Evolutionary conservation across 306 rosid genomes (phyloP).

Genomic region (Mimosa pudica): DNA sequence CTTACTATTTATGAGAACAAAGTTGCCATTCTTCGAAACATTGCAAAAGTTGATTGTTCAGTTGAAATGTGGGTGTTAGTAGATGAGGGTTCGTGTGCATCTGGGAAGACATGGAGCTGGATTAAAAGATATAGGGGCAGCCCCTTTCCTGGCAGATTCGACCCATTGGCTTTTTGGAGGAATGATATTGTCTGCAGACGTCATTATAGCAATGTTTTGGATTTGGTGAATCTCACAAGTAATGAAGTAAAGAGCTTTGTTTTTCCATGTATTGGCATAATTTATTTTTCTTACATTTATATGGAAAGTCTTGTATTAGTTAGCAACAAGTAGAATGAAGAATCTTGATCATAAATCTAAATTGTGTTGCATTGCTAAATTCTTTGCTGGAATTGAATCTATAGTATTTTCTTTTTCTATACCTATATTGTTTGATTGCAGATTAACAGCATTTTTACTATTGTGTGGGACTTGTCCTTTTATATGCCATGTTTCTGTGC

Average conservation of each 20-base stretch:
- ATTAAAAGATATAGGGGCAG: background rate
- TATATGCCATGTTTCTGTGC: too few species aligned
- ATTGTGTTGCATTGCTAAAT: background rate
- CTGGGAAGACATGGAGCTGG: background rate
- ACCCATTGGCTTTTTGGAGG: background rate
- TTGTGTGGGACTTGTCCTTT: too few species aligned
- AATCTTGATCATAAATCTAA: background rate
- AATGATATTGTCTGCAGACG: background rate
- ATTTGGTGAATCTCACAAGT: background rate
- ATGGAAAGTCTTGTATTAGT: background rate
- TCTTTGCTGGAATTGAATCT: too few species aligned
- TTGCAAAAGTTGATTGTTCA: background rate
- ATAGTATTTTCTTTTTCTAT: background rate
- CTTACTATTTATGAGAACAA: background rate
- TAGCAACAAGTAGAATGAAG: background rate
- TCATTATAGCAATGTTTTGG: background rate
- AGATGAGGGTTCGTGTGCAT: background rate
- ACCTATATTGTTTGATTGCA: background rate
- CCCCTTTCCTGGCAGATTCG: background rate
- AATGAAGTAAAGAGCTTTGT: background rate
- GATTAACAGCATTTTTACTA: background rate
- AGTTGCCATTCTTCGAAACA: background rate
- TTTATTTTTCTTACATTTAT: background rate
- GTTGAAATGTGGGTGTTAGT: background rate
- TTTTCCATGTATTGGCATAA: too few species aligned